A percentile compares a stretch with the other conserved stretches of the same genome.
These are phyloP conservation scores for Nemania sp. DNA, from an alignment of 2,329 filamentous ascomycete genomes.

Conservation along the genomic window DNA sequence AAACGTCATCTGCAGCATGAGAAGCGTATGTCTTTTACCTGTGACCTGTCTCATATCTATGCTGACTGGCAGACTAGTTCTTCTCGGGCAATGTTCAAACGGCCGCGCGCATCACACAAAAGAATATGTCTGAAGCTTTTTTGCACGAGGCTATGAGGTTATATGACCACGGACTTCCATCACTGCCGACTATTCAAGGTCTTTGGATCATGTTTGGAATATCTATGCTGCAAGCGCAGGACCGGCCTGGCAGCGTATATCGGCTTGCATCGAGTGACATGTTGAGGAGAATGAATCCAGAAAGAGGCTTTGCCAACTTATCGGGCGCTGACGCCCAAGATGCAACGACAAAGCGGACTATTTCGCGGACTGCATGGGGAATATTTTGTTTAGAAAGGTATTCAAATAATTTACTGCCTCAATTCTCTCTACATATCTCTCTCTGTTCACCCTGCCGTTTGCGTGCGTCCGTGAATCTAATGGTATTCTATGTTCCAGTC, in stretches of 20 bases:
- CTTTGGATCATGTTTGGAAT: conserved; percentile 23
- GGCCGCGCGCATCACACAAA: not conserved
- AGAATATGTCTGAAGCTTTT: conserved; percentile 13
- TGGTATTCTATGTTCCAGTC: not conserved
- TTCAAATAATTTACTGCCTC: not conserved
- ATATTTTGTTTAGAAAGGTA: conserved; percentile 25
- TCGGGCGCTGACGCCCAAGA: not conserved
- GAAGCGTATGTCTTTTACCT: conserved; percentile 22
- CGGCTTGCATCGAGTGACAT: conserved; percentile 19
- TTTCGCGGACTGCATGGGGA: conserved; percentile 18
- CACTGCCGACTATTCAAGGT: conserved; percentile 18
- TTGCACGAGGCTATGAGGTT: conserved; percentile 5
- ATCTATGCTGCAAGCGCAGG: conserved; percentile 13
- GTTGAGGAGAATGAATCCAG: conserved; percentile 12
- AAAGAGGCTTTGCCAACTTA: conserved; percentile 3
- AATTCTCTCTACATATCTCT: not conserved
- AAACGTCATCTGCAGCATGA: conserved; percentile 20
- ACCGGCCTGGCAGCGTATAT: conserved; percentile 15
- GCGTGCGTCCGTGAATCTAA: no score
- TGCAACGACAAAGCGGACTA: conserved; percentile 1
- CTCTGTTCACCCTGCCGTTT: not conserved
- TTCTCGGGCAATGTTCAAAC: conserved; percentile 15
- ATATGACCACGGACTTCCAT: conserved; percentile 2
- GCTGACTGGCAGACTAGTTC: conserved; percentile 3
- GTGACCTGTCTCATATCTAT: no score